Evolutionary conservation across 108 stramenopile species (phyloP).

Genomic region (Cylindrotheca closterium): DNA sequence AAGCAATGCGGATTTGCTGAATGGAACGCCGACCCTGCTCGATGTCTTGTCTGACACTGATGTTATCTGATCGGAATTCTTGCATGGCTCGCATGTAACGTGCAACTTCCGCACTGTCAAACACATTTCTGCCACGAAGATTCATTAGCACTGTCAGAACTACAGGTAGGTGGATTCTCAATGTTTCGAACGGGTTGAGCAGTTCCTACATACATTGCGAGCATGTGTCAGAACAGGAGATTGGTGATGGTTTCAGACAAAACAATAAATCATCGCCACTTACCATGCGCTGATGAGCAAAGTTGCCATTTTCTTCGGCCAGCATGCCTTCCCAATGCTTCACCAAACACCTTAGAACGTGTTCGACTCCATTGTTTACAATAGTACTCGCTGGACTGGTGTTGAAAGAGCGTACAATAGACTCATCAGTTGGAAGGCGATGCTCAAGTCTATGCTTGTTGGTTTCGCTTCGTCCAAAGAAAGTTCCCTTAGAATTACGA

Average conservation of each 20-base stretch:
- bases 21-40: too few species aligned
- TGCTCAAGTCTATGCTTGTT: constrained; percentile 30
- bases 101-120: constrained; percentile 34
- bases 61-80: constrained; percentile 2
- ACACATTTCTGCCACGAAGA: constrained; percentile 36
- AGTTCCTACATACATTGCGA: too few species aligned
- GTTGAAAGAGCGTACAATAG: constrained; percentile 35
- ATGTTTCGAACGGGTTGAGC: constrained; percentile 42
- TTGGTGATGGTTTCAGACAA: too few species aligned
- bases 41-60: constrained; percentile 27
- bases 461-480: constrained; percentile 26
- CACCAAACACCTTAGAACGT: constrained; percentile 25
- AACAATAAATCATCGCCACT: too few species aligned
- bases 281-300: constrained; percentile 43
- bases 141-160: constrained; percentile 24
- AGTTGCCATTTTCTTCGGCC: constrained; percentile 27
- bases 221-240: too few species aligned
- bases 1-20: too few species aligned
- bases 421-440: constrained; percentile 40
- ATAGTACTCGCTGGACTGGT: constrained; percentile 30
- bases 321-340: constrained; percentile 41
- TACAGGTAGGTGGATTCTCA: constrained; percentile 37
- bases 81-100: constrained; percentile 5
- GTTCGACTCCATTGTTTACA: constrained; percentile 41
- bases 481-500: constrained; percentile 37